phyloP scores from a whole-genome alignment of 345 rosid genomes.

The rapeseed (Brassica napus) region DNA sequence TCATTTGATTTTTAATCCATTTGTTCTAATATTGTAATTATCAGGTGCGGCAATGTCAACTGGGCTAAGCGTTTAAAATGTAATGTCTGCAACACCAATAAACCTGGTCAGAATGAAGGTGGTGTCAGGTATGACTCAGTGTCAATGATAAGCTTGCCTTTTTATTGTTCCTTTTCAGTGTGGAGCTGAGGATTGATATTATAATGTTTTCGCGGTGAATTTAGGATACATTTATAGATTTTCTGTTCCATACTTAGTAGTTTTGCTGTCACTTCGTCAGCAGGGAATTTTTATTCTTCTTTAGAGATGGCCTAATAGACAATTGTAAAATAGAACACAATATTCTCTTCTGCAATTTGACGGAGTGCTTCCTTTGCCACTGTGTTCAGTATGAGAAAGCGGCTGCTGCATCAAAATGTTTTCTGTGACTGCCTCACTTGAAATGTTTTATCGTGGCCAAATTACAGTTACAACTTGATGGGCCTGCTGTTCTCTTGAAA shows the following conservation, averaged over 20 bases:
- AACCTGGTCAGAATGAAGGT: slow-evolving; percentile 94
- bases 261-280: neutral
- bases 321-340: neutral
- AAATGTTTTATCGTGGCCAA: neutral
- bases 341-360: neutral
- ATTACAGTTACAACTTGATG: neutral
- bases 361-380: neutral
- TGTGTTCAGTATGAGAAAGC: neutral
- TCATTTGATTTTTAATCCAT: neutral
- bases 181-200: neutral
- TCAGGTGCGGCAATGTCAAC: slow-evolving; percentile 97
- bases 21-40: slow-evolving; percentile 3
- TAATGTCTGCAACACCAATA: slow-evolving; percentile 95
- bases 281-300: neutral
- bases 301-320: neutral
- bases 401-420: neutral
- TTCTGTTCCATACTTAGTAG: no score
- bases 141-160: neutral
- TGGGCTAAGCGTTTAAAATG: slow-evolving; percentile 98
- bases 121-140: slow-evolving; percentile 75
- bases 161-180: slow-evolving; percentile 5
- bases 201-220: neutral
- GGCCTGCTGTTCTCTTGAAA: neutral
- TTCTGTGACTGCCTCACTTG: neutral
- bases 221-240: neutral